Evolutionary conservation across 805 yeast species (phyloP).

Genomic region (Metschnikowia koreensis): DNA sequence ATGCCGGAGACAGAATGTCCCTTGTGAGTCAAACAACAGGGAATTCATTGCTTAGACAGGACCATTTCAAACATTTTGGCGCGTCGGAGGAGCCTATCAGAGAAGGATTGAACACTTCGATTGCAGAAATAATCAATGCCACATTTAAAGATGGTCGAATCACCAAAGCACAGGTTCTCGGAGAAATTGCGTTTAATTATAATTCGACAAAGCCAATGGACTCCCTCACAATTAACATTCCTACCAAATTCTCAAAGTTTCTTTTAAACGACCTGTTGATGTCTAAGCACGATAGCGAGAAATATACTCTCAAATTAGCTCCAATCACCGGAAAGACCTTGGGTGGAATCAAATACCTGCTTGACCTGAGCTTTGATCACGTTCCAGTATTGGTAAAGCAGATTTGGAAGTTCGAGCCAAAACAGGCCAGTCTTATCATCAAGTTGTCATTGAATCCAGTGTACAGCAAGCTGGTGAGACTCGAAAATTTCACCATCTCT

Average conservation of each 20-base stretch:
- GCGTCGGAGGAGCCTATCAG: conserved; percentile 12
- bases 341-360: conserved; percentile 78
- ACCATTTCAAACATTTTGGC: conserved; percentile 37
- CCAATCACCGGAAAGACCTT: conserved; percentile 61
- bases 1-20: conserved; percentile 16
- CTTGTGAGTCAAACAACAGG: conserved; percentile 42
- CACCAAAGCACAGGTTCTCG: conserved; percentile 61
- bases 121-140: conserved; percentile 84
- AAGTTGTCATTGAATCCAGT: conserved; percentile 57
- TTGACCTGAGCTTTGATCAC: conserved; percentile 39
- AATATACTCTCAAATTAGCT: conserved; percentile 45
- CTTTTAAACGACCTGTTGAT: conserved; percentile 41
- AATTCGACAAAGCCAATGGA: conserved; percentile 29
- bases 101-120: conserved; percentile 71
- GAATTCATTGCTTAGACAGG: conserved; percentile 45
- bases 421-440: conserved; percentile 82
- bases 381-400: conserved; percentile 77
- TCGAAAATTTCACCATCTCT: conserved; percentile 60
- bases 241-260: conserved; percentile 49
- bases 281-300: conserved; percentile 25
- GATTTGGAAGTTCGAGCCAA: conserved; percentile 84
- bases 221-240: conserved; percentile 38
- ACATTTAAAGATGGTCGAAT: conserved; percentile 66
- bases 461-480: conserved; percentile 39
- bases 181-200: conserved; percentile 84